phyloP scores from a whole-genome alignment of 495 filamentous ascomycete species.

The Polyplosphaeria fusca region DNA sequence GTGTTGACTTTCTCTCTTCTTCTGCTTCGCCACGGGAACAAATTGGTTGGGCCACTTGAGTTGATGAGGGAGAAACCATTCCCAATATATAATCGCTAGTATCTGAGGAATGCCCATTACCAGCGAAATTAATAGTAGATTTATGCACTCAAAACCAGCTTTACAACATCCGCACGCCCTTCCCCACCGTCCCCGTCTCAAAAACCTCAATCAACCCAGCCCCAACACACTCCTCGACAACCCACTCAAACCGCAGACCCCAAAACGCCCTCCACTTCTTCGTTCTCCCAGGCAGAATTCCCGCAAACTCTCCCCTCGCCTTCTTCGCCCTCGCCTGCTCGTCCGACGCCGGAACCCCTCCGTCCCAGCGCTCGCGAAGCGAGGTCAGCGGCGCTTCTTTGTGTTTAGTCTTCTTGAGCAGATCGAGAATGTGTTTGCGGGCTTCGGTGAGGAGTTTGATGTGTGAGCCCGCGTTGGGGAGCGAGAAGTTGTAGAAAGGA shows the following conservation, averaged over 20 bases:
- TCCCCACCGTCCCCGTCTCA: constrained; percentile 77
- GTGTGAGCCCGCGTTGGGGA: constrained; percentile 71
- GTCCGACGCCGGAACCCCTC: constrained; percentile 61
- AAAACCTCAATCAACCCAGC: constrained; percentile 79
- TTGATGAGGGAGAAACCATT: too few relatives aligned
- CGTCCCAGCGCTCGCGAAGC: constrained; percentile 78
- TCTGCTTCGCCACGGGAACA: too few relatives aligned
- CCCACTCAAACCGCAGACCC: constrained; percentile 75
- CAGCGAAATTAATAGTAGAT: too few relatives aligned
- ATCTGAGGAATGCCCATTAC: too few relatives aligned
- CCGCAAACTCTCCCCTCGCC: constrained; percentile 64
- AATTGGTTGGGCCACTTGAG: too few relatives aligned
- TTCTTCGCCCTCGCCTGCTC: constrained; percentile 58
- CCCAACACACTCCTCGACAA: constrained; percentile 73
- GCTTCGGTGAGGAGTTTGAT: constrained; percentile 66
- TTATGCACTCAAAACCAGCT: too few relatives aligned
- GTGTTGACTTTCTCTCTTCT: too few relatives aligned
- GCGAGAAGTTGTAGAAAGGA: constrained; percentile 56
- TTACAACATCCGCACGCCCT: constrained; percentile 62
- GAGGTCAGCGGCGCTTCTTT: constrained; percentile 63
- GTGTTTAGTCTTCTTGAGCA: constrained; percentile 61
- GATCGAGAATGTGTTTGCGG: constrained; percentile 60
- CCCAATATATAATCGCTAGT: too few relatives aligned
- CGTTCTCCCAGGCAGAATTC: constrained; percentile 70
- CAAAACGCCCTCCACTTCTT: constrained; percentile 80